Percentiles rank a stretch among this genome's conserved stretches.
phyloP scores from a whole-genome alignment of 306 rosid species.

The cucumber (Cucumis sativus) region Cucumber_9930_V3 NC_026658.2:2874001-2874500 shows the following conservation, averaged over 20 bases:
- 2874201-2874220: neutral
- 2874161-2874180: slow-evolving; percentile 31
- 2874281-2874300: neutral
- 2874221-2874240: neutral
- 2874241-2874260: neutral
- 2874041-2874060: neutral
- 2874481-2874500: no score
- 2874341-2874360: neutral
- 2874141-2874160: slow-evolving; percentile 85
- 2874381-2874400: neutral
- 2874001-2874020: neutral
- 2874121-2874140: slow-evolving; percentile 78
- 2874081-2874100: slow-evolving; percentile 65
- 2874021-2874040: neutral
- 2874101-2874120: slow-evolving; percentile 81
- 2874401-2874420: neutral
- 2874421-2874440: neutral
- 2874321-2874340: neutral
- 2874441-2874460: neutral
- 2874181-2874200: neutral
- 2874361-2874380: neutral
- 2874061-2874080: neutral
- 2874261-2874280: neutral
- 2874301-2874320: neutral
- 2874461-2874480: no score